Percentiles rank a stretch among this genome's conserved stretches.
Conservation (phyloP, 2,329 filamentous ascomycete genomes). For the Talaromyces albobiverticillius region DNA sequence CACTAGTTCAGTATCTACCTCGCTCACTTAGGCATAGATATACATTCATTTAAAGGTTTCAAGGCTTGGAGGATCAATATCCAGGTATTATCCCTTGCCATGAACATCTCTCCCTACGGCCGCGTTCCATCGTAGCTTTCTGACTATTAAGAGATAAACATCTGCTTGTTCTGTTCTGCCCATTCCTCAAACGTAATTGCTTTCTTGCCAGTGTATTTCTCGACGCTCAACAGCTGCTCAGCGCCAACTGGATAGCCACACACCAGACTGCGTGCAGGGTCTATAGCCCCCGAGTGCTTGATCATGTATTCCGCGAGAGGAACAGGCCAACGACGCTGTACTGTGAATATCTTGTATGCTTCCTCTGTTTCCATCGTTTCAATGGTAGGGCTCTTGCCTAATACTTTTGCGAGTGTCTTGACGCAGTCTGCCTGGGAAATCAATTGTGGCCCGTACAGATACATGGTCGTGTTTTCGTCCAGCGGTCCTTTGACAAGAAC, state of each 20-base stretch:
- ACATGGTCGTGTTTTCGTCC: conserved; percentile 29
- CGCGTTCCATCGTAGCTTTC: too few relatives aligned
- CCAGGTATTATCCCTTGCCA: too few relatives aligned
- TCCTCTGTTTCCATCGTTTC: conserved; percentile 21
- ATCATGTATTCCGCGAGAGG: conserved; percentile 21
- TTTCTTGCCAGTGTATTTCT: conserved; percentile 30
- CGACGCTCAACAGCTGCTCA: conserved; percentile 23
- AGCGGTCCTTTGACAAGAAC: conserved; percentile 35
- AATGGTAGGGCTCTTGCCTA: conserved; percentile 33
- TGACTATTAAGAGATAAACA: conserved; percentile 16
- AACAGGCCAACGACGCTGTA: conserved; percentile 16
- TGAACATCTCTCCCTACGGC: too few relatives aligned
- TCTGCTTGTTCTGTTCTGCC: conserved; percentile 29
- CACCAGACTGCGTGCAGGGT: conserved; percentile 11
- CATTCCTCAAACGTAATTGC: conserved; percentile 32
- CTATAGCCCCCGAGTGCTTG: conserved; percentile 7
- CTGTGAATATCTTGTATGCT: conserved; percentile 19
- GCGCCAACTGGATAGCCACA: conserved; percentile 20
- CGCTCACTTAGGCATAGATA: too few relatives aligned
- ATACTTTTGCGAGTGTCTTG: conserved; percentile 25
- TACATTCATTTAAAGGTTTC: too few relatives aligned
- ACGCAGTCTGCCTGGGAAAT: conserved; percentile 29
- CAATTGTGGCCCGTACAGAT: conserved; percentile 37
- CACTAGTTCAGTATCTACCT: too few relatives aligned
- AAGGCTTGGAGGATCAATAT: too few relatives aligned